Base-by-base conservation (phyloP, 306 rosid genomes). In the Vigna radiata region DNA sequence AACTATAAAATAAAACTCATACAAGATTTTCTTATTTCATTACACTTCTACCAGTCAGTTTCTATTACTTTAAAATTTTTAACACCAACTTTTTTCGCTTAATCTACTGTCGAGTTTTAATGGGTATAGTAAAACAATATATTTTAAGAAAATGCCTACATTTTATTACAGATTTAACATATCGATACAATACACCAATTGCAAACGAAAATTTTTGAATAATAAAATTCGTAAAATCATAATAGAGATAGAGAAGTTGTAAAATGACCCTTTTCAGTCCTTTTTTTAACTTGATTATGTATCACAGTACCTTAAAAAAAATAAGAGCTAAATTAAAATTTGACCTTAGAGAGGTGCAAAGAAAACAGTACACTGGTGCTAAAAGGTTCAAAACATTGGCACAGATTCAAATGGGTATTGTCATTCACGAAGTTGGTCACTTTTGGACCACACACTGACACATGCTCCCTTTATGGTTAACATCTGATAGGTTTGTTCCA, bases 311-410 rank as follows among this genome's bases (percentile, higher is more conserved):
- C 17, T 12, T 13, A 14, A 6, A 14, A 33, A 15, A 29, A 64
- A 41, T 25, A 41, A 52, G 47, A 76, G 47, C 29, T 19, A 54
- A 77, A 53, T 3, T 41, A 29, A 66, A 53, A 63, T 52, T 18
- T 53, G 27, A 53, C 55, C 3, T 6, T 2, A 9, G 72, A 18
- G 41, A 7, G 61, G 61, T 29, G 10, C 46, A 59, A 2, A 25
- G 18, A 56, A 44, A 56, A 17, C 16, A 25, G 8, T 5, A 11
- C 1, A n/a, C 2, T 39, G 8, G 17, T 50, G 18, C 5, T 36
- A 33, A 52, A 21, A 27, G 73, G 31, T n/a, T 25, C 53, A 5
- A 6, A 25, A 1, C 31, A 19, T 47, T 74, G 23, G 25, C 43
- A 23, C 21, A 12, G 52, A 54, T 41, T 41, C 54, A 54, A 72